Base-by-base conservation (phyloP, 2,329 filamentous ascomycete species). In the Trichoderma sp. region DNA sequence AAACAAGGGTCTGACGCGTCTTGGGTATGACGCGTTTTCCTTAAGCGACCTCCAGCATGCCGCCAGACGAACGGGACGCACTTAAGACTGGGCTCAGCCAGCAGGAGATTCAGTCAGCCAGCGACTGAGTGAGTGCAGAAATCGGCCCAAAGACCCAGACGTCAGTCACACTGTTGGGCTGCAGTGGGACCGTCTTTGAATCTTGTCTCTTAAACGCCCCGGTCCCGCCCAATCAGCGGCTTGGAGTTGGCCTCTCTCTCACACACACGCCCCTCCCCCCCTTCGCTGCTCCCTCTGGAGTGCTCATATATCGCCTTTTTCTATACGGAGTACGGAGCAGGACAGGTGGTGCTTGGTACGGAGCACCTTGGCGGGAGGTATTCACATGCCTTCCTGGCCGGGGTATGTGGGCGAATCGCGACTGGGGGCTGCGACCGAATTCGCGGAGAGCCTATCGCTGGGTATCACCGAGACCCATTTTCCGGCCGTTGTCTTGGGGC, bases 1-100 rank as follows among this genome's bases (percentile, higher is more conserved):
- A 69, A 75, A 75, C 59, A 65, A 48, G 53, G 72, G 68, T 69
- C 69, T 35, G 35, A 67, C 64, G 64, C 64, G 64, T 67, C 64
- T 63, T 50, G 42, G 52, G 32, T 52, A 64, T 54, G 60, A 64
- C 60, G 60, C 60, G 60, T 54, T 64, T 56, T 53, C 27, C 27
- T 54, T 54, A 32, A 52, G 59, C 45, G 59, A 29, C 45, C 15
- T 29, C 35, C 27, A 54, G n/a, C 39, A 48, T 60, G 32, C 57
- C 57, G 34, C 57, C 39, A 54, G 12, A 29, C n/a, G 32, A 12
- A 29, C n/a, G 32, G 27, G 29, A 59, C 56, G 17, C 35, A 63
- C 45, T 64, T 53, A 54, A 54, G 50, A n/a, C 8, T 53, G 13
- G 25, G 27, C 50, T 27, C 27, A 32, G 27, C 29, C 32, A 19